These are phyloP conservation scores for Lichtheimia hyalospora DNA, from an alignment of 371 early-diverging fungal genomes.

Conservation along the genomic window DNA sequence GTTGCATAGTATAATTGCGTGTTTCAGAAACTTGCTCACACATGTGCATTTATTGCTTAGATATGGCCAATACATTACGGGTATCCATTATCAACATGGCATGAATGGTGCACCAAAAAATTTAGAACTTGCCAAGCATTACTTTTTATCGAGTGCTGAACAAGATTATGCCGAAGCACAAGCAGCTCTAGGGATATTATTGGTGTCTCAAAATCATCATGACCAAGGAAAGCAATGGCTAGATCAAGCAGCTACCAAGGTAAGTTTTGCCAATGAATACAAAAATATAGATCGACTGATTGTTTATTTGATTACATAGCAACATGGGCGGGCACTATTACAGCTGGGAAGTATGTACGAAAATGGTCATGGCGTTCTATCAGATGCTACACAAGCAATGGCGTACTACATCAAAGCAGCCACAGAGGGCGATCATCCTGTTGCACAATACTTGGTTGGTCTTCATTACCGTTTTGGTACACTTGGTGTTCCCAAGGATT, in stretches of 20 bases:
- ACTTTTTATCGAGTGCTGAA: conserved; percentile 36
- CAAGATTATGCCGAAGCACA: conserved; percentile 48
- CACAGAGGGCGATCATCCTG: conserved; percentile 21
- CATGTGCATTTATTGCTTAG: conserved; percentile 16
- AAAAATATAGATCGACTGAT: background rate
- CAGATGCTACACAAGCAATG: conserved; percentile 28
- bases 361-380: conserved; percentile 33
- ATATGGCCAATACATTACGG: conserved; percentile 47
- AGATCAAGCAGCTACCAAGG: conserved; percentile 26
- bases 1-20: conserved; percentile 2
- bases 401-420: conserved; percentile 40
- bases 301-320: conserved; percentile 15
- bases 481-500: conserved; percentile 28
- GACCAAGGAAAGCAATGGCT: conserved; percentile 41
- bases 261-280: background rate
- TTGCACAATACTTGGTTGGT: conserved; percentile 42
- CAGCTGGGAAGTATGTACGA: conserved; percentile 47
- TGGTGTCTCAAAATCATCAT: conserved; percentile 25
- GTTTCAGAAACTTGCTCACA: background rate
- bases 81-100: conserved; percentile 47
- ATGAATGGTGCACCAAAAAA: conserved; percentile 26
- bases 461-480: conserved; percentile 36
- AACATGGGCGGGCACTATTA: conserved; percentile 39
- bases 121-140: conserved; percentile 27
- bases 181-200: conserved; percentile 42